Base-by-base conservation (phyloP, 1,284 basidiomycete genomes). In the Leccinum fallax region DNA sequence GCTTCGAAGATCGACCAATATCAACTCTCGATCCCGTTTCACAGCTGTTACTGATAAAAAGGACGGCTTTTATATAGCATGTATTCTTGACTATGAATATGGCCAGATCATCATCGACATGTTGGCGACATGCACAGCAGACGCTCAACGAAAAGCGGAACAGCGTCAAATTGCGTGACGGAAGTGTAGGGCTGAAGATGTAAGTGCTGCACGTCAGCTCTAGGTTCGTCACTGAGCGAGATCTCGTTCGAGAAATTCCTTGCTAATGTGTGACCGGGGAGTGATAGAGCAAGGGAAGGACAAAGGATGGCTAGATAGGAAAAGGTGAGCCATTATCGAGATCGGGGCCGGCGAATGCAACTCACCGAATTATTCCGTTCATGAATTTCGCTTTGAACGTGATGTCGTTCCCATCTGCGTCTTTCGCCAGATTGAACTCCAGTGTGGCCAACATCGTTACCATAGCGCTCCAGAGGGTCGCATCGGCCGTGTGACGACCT, bases 361-460 rank as follows among this genome's bases (percentile, higher is more conserved):
- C 65, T 40, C 52, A 69, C 69, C 61, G 63, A 51, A 58, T 5
- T 3, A 68, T 0, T 49, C 62, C 63, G 1, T 59, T 63, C 48
- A 19, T n/a, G 36, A 21, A 72, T 40, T 61, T 43, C 8, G 48
- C 59, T 43, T 66, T 62, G 10, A 71, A 66, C 4, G 16, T 26
- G 21, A 70, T 55, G 5, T 66, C 66, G 1, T 60, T 61, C 2
- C 61, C 71, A 9, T 65, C 38, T 49, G 21, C 21, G 5, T 49
- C 48, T 24, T 49, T 49, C 13, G 21, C 21, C 24, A 21, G 21
- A 24, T 63, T 53, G 55, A 71, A 72, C 16, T 71, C 59, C 24
- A 73, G 55, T 2, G 62, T 67, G 4, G 71, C 71, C 3, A 72
- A 61, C 63, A 73, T 68, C 21, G 61, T 69, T 13, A 24, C 70